Base-by-base conservation (phyloP, 495 filamentous ascomycete genomes). In the Trichoderma asperelloides region DNA sequence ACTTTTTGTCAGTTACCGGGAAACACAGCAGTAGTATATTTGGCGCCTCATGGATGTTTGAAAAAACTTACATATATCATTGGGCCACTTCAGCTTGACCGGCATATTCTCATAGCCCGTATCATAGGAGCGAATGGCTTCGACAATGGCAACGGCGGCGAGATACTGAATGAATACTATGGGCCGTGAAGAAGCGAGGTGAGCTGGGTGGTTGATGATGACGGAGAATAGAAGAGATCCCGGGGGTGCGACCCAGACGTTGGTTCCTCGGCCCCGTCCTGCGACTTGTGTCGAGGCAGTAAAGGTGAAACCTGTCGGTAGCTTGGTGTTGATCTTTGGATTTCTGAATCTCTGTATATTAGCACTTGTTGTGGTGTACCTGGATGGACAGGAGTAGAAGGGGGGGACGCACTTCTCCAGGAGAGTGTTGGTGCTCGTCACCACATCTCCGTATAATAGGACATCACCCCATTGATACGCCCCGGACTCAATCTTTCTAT, bases 141-240 rank as follows among this genome's bases (percentile, higher is more conserved):
- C 86, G 11, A 96, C 89, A 40, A 92, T 90, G n/a, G 95, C 96
- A 57, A 98, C 81, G 3, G 92, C 93, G 2, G 91, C 88, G 16
- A 98, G 82, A 71, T 98, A 98, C 72, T 98, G 95, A 55, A 98
- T 82, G 78, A 98, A 97, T 7, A 97, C 87, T 4, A 98, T 90
- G 2, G 96, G 94, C 0, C 95, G 90, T 1, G 84, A 84, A 6
- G 84, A 76, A 18, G 86, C 86, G 63, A 92, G 82, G 39, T 87
- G 80, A 40, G 90, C 85, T 9, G 88, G 82, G 77, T 98, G 96
- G 41, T 89, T 88, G 60, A 98, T 83, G 21, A 94, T 86, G 15
- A 88, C 91, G 9, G 91, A 96, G 79, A 95, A 93, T 71, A 97
- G 87, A 11, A 98, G 83, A 23, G 87, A 85, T 0, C 95, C 95